Percentiles rank a stretch among this genome's conserved stretches.
Conservation (phyloP, 768 basidiomycete genomes). For the Lactifluus subvellereus region DNA sequence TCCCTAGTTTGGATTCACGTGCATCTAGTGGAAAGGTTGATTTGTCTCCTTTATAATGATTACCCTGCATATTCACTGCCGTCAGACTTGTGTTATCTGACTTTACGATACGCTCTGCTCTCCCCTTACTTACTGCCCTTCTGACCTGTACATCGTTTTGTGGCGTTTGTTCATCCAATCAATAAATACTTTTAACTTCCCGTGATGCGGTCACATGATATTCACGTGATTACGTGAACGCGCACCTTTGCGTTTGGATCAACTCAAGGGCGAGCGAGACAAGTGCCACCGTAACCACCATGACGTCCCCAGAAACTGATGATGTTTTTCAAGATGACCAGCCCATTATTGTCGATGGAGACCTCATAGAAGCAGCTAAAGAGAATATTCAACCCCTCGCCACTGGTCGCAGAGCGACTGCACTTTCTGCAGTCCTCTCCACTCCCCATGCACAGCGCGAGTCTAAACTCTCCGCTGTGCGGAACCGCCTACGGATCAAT, state of each 20-base stretch:
- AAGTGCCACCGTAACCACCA: not conserved
- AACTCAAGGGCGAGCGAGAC: not conserved
- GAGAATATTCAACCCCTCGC: constrained; percentile 84
- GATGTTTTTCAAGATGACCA: constrained; percentile 39
- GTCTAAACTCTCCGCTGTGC: constrained; percentile 56
- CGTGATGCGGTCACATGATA: constrained; percentile 18
- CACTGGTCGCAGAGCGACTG: constrained; percentile 70
- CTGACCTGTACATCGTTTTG: not conserved
- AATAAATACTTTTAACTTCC: not conserved
- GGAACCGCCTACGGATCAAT: constrained; percentile 63
- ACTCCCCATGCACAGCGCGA: constrained; percentile 78
- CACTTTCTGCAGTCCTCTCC: constrained; percentile 64
- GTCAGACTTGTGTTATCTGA: constrained; percentile 5
- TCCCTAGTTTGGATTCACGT: constrained; percentile 6
- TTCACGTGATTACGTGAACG: constrained; percentile 11
- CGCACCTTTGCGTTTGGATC: not conserved
- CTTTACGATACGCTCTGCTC: constrained; percentile 14
- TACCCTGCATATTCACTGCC: constrained; percentile 15
- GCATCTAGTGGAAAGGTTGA: constrained; percentile 14
- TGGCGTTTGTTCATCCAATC: not conserved
- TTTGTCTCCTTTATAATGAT: constrained; percentile 12
- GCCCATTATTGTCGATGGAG: constrained; percentile 64
- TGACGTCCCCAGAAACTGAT: constrained; percentile 4
- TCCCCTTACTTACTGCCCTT: not conserved
- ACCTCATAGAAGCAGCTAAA: constrained; percentile 76